A percentile compares a stretch with the other conserved stretches of the same genome.
Conservation (phyloP, 1,284 basidiomycete species). For the Chalciporus sp. region DNA sequence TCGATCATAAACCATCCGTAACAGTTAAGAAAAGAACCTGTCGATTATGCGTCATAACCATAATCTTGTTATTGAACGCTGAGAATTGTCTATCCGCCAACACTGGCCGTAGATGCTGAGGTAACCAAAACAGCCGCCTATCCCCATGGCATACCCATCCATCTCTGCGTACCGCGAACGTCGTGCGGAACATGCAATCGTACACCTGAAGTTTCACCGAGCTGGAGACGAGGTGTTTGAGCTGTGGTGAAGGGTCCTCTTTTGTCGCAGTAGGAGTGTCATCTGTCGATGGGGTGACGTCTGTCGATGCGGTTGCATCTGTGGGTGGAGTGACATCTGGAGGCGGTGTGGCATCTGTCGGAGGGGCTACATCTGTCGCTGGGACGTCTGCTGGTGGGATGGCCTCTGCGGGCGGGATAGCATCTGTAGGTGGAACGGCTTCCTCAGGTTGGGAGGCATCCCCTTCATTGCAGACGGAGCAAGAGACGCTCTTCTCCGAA, state of each 20-base stretch:
- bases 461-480: not conserved
- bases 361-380: not conserved
- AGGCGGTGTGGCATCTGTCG: not conserved
- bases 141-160: slow-evolving; percentile 15
- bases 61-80: slow-evolving; percentile 6
- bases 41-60: slow-evolving; percentile 13
- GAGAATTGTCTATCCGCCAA: not conserved
- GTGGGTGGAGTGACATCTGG: not conserved
- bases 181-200: slow-evolving; percentile 6
- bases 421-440: not conserved
- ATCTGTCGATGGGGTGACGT: not conserved
- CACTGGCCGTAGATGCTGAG: slow-evolving; percentile 15
- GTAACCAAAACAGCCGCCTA: slow-evolving; percentile 15
- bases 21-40: slow-evolving; percentile 8
- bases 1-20: not conserved
- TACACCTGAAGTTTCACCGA: slow-evolving; percentile 1
- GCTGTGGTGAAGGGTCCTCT: not conserved
- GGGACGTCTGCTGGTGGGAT: not conserved
- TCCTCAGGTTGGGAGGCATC: not conserved
- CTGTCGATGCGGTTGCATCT: not conserved
- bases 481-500: not conserved
- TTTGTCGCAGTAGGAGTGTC: not conserved
- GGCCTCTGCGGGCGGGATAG: not conserved
- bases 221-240: slow-evolving; percentile 7
- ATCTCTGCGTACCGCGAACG: slow-evolving; percentile 9